Evolutionary conservation across 139 green algal species (phyloP).

Genomic region (Coccomyxa sp.): DNA sequence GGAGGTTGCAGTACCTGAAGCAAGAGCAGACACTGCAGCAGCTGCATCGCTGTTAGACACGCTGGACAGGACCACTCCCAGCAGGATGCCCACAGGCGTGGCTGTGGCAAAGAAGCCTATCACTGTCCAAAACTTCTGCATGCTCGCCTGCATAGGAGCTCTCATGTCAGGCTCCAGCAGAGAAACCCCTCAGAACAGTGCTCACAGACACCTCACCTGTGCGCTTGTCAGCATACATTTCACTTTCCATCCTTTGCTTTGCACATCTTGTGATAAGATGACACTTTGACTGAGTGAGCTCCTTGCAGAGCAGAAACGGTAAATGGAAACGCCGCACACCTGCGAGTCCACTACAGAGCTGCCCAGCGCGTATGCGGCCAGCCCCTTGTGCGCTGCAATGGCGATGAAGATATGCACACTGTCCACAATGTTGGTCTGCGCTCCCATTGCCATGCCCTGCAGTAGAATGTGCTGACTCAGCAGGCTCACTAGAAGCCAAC

Average conservation of each 20-base stretch:
- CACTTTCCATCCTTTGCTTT: background rate
- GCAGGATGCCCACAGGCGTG: constrained; percentile 65
- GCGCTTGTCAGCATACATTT: too few species aligned
- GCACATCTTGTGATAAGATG: too few species aligned
- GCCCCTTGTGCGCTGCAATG: constrained; percentile 71
- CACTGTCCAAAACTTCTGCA: constrained; percentile 62
- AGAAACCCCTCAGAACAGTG: too few species aligned
- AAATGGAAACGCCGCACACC: background rate
- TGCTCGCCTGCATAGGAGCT: constrained; percentile 15
- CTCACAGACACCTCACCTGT: too few species aligned
- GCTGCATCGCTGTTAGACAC: constrained; percentile 36
- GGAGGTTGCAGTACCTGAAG: constrained; percentile 49
- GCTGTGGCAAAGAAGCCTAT: constrained; percentile 60
- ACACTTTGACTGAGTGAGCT: background rate
- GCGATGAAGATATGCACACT: constrained; percentile 80
- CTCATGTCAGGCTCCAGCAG: background rate
- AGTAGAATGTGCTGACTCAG: background rate
- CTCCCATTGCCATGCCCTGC: constrained; percentile 66
- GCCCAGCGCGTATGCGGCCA: constrained; percentile 78
- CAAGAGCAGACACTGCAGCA: constrained; percentile 59
- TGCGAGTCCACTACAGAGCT: constrained; percentile 62
- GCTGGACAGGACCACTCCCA: constrained; percentile 50
- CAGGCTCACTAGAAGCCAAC: background rate
- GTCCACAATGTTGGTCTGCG: constrained; percentile 53
- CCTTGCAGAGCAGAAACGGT: background rate